Conservation (phyloP, 768 basidiomycete genomes). For the Mycena galopus region DNA sequence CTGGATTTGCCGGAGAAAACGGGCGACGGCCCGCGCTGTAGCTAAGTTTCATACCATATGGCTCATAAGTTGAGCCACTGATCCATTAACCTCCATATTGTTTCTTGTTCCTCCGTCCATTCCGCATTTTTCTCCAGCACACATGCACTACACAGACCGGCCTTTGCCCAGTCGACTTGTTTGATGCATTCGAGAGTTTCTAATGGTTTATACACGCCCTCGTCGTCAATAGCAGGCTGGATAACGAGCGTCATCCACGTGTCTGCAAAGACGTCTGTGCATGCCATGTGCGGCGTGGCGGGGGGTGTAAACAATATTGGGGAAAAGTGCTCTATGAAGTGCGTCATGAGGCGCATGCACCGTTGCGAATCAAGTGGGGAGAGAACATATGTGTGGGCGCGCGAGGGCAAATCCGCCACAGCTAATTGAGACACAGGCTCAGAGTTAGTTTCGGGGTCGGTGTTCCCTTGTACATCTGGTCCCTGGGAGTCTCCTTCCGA, state of each 20-base stretch:
- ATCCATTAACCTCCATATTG: constrained; percentile 73
- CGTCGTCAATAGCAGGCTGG: constrained; percentile 69
- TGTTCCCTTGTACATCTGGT: constrained; percentile 16
- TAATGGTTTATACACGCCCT: constrained; percentile 77
- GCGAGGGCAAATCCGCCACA: constrained; percentile 34
- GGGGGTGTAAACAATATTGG: constrained; percentile 80
- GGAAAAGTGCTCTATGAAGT: constrained; percentile 75
- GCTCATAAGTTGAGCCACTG: constrained; percentile 59
- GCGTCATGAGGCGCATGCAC: constrained; percentile 64
- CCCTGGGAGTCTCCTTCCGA: constrained; percentile 15
- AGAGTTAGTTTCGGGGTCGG: constrained; percentile 6
- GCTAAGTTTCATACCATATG: background rate
- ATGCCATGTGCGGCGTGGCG: constrained; percentile 78
- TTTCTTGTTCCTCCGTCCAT: constrained; percentile 72
- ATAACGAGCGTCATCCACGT: constrained; percentile 82
- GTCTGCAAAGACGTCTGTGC: constrained; percentile 80
- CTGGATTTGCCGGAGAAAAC: constrained; percentile 7
- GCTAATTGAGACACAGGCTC: constrained; percentile 19
- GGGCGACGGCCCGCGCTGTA: constrained; percentile 12
- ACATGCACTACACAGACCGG: constrained; percentile 73
- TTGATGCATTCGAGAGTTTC: constrained; percentile 77
- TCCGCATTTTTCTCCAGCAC: constrained; percentile 70
- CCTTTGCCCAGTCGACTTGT: constrained; percentile 66
- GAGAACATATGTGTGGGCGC: constrained; percentile 42
- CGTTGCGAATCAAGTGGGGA: constrained; percentile 51